Conservation (phyloP, 306 rosid genomes). For the Hippophae gyantsensis region DNA sequence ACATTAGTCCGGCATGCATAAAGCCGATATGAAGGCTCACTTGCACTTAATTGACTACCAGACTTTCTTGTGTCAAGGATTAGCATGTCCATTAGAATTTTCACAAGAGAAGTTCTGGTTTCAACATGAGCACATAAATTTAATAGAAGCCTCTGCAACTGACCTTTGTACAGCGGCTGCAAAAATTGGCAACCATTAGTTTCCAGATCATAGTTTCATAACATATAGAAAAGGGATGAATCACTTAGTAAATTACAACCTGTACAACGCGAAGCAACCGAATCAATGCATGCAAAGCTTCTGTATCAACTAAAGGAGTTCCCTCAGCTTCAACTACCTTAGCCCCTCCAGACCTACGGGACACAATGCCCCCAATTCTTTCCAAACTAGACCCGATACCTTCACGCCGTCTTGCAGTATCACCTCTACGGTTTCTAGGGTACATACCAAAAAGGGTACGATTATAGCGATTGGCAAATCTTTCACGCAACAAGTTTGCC, state of each 20-base stretch:
- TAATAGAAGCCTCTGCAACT: conserved; percentile 89
- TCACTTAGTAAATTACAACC: conserved; percentile 29
- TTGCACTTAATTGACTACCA: conserved; percentile 27
- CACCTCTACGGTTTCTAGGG: conserved; percentile 92
- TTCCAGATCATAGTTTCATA: conserved; percentile 2
- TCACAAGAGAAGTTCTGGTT: conserved; percentile 69
- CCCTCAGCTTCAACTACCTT: conserved; percentile 93
- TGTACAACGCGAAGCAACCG: conserved; percentile 83
- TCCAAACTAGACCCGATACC: conserved; percentile 62
- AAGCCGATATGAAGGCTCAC: conserved; percentile 64
- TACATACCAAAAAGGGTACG: conserved; percentile 86
- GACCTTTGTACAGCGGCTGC: conserved; percentile 95
- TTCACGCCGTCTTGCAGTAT: conserved; percentile 71
- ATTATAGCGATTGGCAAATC: conserved; percentile 90
- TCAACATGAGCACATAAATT: conserved; percentile 82
- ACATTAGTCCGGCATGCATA: conserved; percentile 87
- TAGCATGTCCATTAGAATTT: conserved; percentile 80
- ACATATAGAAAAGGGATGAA: conserved; percentile 6
- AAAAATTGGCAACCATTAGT: conserved; percentile 21
- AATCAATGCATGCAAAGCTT: conserved; percentile 76
- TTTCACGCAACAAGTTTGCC: conserved; percentile 91
- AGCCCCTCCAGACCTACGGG: conserved; percentile 66
- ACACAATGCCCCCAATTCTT: conserved; percentile 48
- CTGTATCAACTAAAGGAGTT: conserved; percentile 68
- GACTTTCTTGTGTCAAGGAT: conserved; percentile 71